Evolutionary conservation across 257 asterid genomes (phyloP).

Genomic region (Lantana camara): DNA sequence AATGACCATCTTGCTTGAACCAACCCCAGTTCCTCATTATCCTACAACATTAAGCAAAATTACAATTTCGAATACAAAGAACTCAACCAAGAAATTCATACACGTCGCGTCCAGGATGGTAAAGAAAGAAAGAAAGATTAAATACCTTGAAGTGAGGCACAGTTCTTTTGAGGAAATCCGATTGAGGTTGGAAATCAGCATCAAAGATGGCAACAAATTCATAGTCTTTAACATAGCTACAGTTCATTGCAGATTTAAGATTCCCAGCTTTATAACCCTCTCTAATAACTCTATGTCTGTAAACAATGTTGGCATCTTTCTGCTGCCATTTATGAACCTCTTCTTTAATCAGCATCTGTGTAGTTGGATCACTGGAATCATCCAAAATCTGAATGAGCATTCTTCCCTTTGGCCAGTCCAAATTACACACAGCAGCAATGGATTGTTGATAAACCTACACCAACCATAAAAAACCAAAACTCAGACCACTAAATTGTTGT

Average conservation of each 20-base stretch:
- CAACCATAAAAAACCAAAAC: slow-evolving; percentile 13
- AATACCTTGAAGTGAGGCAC: slow-evolving; percentile 92
- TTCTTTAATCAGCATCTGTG: slow-evolving; percentile 67
- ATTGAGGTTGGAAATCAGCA: slow-evolving; percentile 91
- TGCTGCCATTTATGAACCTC: slow-evolving; percentile 89
- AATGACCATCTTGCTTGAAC: slow-evolving; percentile 99
- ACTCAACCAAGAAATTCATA: no score
- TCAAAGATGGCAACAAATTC: slow-evolving; percentile 93
- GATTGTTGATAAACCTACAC: slow-evolving; percentile 89
- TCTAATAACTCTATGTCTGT: slow-evolving; percentile 83
- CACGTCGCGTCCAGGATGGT: background rate
- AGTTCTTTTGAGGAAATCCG: slow-evolving; percentile 76
- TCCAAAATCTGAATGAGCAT: slow-evolving; percentile 84
- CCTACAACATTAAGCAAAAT: slow-evolving; percentile 51
- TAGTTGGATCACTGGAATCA: slow-evolving; percentile 78
- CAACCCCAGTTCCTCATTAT: slow-evolving; percentile 85
- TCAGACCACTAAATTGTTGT: background rate
- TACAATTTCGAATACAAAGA: background rate
- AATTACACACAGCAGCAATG: slow-evolving; percentile 79
- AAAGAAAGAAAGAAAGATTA: no score
- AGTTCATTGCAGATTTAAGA: slow-evolving; percentile 89
- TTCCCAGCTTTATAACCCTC: slow-evolving; percentile 98
- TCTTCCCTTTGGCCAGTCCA: slow-evolving; percentile 91
- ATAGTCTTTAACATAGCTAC: slow-evolving; percentile 90
- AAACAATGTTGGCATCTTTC: slow-evolving; percentile 74